phyloP scores from a whole-genome alignment of 139 green algal genomes.

The Micractinium sp. region DNA sequence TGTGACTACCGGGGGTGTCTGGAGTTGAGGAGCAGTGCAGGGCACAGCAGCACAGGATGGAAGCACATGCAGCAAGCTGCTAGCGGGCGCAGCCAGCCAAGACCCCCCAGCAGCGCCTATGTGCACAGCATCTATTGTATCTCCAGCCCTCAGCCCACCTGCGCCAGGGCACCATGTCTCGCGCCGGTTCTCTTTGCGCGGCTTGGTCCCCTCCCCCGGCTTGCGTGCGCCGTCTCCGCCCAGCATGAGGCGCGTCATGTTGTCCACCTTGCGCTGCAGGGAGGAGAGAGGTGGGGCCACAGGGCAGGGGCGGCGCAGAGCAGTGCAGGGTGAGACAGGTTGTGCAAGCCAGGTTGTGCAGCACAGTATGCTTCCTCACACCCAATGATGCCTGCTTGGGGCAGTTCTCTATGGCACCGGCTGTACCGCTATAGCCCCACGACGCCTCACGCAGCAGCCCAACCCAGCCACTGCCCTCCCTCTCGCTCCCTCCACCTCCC shows the following conservation, averaged over 20 bases:
- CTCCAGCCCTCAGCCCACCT: not conserved
- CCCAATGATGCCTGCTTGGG: not conserved
- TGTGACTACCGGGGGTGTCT: not conserved
- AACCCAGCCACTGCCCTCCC: not conserved
- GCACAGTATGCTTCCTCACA: not conserved
- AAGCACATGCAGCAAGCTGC: too few species aligned
- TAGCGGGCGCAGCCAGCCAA: too few species aligned
- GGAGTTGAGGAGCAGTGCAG: not conserved
- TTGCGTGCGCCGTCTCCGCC: constrained; percentile 1
- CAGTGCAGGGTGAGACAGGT: not conserved
- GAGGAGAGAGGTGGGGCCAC: not conserved
- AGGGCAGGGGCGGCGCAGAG: not conserved
- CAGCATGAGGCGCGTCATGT: constrained; percentile 61
- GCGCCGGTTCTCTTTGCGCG: constrained; percentile 47
- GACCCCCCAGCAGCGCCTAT: not conserved
- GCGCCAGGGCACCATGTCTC: constrained; percentile 61
- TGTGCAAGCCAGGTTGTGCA: not conserved
- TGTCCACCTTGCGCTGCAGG: constrained; percentile 68
- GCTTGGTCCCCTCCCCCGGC: constrained; percentile 28
- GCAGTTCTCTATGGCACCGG: not conserved
- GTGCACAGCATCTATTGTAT: not conserved
- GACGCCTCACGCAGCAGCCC: not conserved
- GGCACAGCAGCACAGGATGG: not conserved
- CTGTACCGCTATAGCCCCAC: not conserved
- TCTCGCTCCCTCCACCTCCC: not conserved